Percentiles rank a stretch among this genome's conserved stretches.
These are phyloP conservation scores for Didymella pinodella DNA, from an alignment of 2,329 filamentous ascomycete species.

Conservation along the genomic window DNA sequence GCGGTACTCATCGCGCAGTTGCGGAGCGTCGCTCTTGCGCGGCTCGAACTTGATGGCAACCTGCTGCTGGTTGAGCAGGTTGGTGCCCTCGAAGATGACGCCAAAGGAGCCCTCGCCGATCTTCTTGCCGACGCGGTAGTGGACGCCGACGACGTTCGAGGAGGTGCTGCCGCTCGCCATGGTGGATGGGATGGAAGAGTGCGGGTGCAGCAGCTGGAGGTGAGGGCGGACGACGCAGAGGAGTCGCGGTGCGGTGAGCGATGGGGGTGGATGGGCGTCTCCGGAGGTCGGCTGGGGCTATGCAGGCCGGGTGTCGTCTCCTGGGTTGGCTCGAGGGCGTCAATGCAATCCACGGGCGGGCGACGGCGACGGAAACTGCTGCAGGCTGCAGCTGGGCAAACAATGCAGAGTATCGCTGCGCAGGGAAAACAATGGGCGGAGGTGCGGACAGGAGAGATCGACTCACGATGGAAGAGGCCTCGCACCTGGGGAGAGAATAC, in stretches of 20 bases:
- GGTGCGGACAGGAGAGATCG: conserved; percentile 33
- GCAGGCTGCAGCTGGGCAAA: conserved; percentile 28
- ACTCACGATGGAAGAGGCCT: conserved; percentile 37
- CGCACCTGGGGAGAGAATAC: conserved; percentile 26
- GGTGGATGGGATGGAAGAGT: conserved; percentile 28
- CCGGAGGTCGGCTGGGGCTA: conserved; percentile 39
- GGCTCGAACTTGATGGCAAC: conserved; percentile 99
- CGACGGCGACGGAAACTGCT: conserved; percentile 29
- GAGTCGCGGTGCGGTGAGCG: conserved; percentile 24
- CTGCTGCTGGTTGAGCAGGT: conserved; percentile 98
- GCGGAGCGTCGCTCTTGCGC: conserved; percentile 96
- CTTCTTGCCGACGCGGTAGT: conserved; percentile 99
- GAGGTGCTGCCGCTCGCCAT: conserved; percentile 92
- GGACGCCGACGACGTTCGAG: conserved; percentile 97
- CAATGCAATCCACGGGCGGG: conserved; percentile 20
- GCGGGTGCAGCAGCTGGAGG: conserved; percentile 19
- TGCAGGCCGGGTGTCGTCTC: conserved; percentile 32
- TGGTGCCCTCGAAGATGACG: conserved; percentile 98
- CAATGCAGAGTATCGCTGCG: conserved; percentile 24
- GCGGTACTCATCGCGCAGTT: conserved; percentile 96
- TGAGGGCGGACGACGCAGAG: conserved; percentile 20
- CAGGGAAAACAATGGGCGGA: conserved; percentile 35
- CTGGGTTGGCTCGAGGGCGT: conserved; percentile 17
- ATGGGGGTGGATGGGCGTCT: conserved; percentile 29
- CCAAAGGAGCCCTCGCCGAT: conserved; percentile 98